A percentile compares a stretch with the other conserved stretches of the same genome.
Conservation (phyloP, 306 rosid genomes). For the Dryas alaskensis region DNA sequence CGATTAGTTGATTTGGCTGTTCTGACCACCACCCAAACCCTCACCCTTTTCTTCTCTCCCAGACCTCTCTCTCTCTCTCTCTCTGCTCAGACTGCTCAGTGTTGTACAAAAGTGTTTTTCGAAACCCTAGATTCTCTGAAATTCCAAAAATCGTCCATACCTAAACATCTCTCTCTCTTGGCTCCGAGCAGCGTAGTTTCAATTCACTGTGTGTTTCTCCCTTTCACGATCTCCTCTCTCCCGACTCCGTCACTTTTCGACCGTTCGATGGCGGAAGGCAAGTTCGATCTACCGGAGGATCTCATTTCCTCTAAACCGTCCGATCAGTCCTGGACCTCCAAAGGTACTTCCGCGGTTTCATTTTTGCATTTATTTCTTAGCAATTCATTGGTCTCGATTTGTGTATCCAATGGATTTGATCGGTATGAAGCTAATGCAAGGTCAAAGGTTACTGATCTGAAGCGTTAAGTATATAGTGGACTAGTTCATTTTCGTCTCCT, state of each 20-base stretch:
- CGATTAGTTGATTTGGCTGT: conserved; percentile 48
- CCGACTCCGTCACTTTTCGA: conserved; percentile 2
- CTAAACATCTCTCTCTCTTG: neutral
- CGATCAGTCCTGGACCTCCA: conserved; percentile 48
- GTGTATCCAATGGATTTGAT: conserved; percentile 18
- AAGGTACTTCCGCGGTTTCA: conserved; percentile 28
- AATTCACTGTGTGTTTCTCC: conserved; percentile 6
- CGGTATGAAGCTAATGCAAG: conserved; percentile 15
- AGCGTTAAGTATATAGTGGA: neutral
- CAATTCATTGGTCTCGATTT: neutral
- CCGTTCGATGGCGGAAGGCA: conserved; percentile 47
- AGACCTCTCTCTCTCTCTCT: conserved; percentile 14
- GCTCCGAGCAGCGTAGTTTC: conserved; percentile 8
- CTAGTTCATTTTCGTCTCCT: conserved; percentile 11
- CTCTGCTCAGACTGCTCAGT: conserved; percentile 2
- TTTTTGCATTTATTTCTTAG: neutral
- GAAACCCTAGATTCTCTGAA: conserved; percentile 47
- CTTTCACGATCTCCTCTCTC: conserved; percentile 19
- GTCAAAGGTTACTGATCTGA: conserved; percentile 30
- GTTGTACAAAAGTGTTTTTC: conserved; percentile 25
- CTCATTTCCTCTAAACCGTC: conserved; percentile 45
- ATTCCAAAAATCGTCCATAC: conserved; percentile 6
- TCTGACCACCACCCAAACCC: conserved; percentile 49
- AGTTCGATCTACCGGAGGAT: conserved; percentile 55
- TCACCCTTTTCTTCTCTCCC: conserved; percentile 24